Percentiles rank a stretch among this genome's conserved stretches.
Conservation (phyloP, 345 rosid species). For the Dipteronia dyeriana region DNA sequence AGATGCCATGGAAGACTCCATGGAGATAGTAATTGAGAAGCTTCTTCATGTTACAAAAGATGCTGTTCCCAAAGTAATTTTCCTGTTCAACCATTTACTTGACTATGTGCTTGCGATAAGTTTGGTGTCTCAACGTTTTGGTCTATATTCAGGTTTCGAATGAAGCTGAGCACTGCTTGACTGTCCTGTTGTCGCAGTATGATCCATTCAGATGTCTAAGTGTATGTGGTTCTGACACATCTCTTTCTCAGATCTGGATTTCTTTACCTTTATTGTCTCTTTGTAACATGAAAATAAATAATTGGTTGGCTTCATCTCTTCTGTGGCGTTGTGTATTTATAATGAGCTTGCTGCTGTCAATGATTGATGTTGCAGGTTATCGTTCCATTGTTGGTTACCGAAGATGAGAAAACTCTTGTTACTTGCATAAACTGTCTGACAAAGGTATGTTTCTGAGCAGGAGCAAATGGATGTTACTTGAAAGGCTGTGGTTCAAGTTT, state of each 20-base stretch:
- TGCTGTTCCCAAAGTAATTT: slow-evolving; percentile 63
- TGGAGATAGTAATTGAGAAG: slow-evolving; percentile 91
- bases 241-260: slow-evolving; percentile 17
- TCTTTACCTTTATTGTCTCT: slow-evolving; percentile 3
- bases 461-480: not conserved
- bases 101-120: not conserved
- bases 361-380: slow-evolving; percentile 60
- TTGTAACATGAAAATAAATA: not conserved
- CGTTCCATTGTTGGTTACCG: slow-evolving; percentile 84
- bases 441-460: slow-evolving; percentile 52
- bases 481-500: slow-evolving; percentile 3
- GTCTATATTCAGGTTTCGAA: slow-evolving; percentile 60
- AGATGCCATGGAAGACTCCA: slow-evolving; percentile 83
- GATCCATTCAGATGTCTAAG: slow-evolving; percentile 98
- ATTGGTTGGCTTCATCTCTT: not conserved
- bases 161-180: slow-evolving; percentile 93
- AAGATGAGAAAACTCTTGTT: slow-evolving; percentile 91
- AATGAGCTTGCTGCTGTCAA: slow-evolving; percentile 15
- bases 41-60: slow-evolving; percentile 87
- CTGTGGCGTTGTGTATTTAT: not conserved
- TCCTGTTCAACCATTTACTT: slow-evolving; percentile 14
- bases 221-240: slow-evolving; percentile 44
- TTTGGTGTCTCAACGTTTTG: slow-evolving; percentile 20
- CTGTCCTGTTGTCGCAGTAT: slow-evolving; percentile 67
- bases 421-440: slow-evolving; percentile 92